These are phyloP conservation scores for Bruguiera sexangula DNA, from an alignment of 345 rosid species.

Conservation along the genomic window DNA sequence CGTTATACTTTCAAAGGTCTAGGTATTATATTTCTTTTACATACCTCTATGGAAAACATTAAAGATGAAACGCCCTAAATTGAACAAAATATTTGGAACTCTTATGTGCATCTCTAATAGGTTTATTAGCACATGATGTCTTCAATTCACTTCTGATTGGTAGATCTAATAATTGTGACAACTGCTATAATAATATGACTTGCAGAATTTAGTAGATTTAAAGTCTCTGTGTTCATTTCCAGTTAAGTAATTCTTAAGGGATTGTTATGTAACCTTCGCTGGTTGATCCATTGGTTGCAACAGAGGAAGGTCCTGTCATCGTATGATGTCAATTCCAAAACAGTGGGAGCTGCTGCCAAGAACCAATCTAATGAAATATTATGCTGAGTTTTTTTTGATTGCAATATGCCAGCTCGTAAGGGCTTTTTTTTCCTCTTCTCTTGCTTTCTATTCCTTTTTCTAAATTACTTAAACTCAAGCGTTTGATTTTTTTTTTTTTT, in stretches of 20 bases:
- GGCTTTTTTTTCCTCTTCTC: background rate
- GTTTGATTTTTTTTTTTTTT: background rate
- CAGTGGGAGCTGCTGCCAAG: slow-evolving; percentile 37
- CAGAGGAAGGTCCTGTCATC: slow-evolving; percentile 54
- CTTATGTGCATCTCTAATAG: too few relatives aligned
- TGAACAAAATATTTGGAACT: background rate
- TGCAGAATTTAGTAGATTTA: too few relatives aligned
- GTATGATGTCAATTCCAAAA: slow-evolving; percentile 33
- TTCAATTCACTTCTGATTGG: background rate
- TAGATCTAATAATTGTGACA: too few relatives aligned
- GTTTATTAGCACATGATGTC: too few relatives aligned
- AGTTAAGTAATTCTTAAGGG: too few relatives aligned
- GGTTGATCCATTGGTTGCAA: slow-evolving; percentile 37
- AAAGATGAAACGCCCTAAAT: background rate
- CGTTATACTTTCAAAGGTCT: background rate
- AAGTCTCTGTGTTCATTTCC: too few relatives aligned
- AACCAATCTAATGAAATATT: slow-evolving; percentile 42
- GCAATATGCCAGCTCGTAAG: slow-evolving; percentile 19
- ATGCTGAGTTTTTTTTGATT: slow-evolving; percentile 30
- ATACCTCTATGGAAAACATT: background rate
- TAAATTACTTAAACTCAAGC: background rate
- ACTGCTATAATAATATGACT: too few relatives aligned
- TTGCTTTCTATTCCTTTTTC: background rate
- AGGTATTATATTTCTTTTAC: background rate
- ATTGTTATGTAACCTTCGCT: slow-evolving; percentile 5